Percentiles rank a stretch among this genome's conserved stretches.
Conservation (phyloP, 2,329 filamentous ascomycete species). For the Cytospora piceicola region DNA sequence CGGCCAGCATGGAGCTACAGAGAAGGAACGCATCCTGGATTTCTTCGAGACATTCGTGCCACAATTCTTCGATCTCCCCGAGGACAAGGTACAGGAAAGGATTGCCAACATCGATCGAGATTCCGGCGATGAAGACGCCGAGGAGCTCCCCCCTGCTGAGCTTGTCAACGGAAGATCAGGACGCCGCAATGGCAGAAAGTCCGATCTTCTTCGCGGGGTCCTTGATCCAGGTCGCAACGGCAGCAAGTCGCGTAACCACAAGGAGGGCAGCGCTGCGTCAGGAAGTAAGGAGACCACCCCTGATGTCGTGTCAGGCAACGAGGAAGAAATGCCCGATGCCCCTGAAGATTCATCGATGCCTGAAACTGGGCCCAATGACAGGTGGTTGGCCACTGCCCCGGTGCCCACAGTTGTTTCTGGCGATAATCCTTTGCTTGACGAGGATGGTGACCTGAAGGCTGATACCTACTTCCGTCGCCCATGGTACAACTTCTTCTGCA, state of each 20-base stretch:
- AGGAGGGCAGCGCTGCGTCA: conserved; percentile 77
- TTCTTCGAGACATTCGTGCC: conserved; percentile 80
- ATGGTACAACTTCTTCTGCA: conserved; percentile 88
- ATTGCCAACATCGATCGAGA: conserved; percentile 71
- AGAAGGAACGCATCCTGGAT: conserved; percentile 73
- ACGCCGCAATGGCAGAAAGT: conserved; percentile 75
- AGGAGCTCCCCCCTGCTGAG: conserved; percentile 72
- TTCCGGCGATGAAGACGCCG: conserved; percentile 76
- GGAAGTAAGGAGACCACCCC: conserved; percentile 89
- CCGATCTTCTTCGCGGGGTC: conserved; percentile 81
- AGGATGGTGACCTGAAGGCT: conserved; percentile 67
- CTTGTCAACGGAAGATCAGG: conserved; percentile 66
- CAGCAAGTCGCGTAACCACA: conserved; percentile 70
- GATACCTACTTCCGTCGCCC: conserved; percentile 82
- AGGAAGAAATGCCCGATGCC: conserved; percentile 73
- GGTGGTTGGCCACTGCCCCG: conserved; percentile 67
- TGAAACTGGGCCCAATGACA: conserved; percentile 63
- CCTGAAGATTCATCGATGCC: conserved; percentile 60
- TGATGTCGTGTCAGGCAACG: conserved; percentile 74
- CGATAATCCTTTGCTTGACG: conserved; percentile 60
- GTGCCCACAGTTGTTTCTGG: conserved; percentile 57
- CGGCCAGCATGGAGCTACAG: conserved; percentile 70
- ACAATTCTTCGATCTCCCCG: conserved; percentile 74
- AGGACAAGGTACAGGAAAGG: conserved; percentile 68
- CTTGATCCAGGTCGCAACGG: conserved; percentile 78